Evolutionary conservation across 306 rosid genomes (phyloP).

Genomic region (Cotoneaster glaucophyllus): DNA sequence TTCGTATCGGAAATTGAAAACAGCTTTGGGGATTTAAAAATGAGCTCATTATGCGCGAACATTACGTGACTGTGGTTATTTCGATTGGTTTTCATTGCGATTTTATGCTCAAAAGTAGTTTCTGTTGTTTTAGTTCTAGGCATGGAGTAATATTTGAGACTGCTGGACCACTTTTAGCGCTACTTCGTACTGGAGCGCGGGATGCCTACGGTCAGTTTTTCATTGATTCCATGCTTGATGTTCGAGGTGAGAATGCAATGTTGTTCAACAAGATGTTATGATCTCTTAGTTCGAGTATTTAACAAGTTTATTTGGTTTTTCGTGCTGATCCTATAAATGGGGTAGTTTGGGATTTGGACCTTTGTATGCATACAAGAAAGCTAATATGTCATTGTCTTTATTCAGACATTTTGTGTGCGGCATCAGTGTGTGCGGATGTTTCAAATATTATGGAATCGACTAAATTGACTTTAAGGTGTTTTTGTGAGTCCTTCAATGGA

Average conservation of each 20-base stretch:
- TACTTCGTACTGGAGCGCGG: constrained; percentile 70
- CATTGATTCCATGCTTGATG: constrained; percentile 51
- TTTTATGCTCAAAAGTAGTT: neutral
- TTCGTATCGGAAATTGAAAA: neutral
- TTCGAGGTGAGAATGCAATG: constrained; percentile 49
- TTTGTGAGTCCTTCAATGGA: constrained; percentile 43
- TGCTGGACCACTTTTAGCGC: constrained; percentile 57
- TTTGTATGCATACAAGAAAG: neutral
- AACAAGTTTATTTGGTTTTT: neutral
- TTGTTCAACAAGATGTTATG: neutral
- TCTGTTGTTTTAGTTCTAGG: constrained; percentile 45
- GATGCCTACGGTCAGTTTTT: constrained; percentile 67
- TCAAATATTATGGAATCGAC: constrained; percentile 30
- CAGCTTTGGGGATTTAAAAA: neutral
- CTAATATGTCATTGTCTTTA: constrained; percentile 1
- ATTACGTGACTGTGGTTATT: neutral
- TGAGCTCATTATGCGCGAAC: neutral
- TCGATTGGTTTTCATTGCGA: neutral
- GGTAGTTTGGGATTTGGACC: neutral
- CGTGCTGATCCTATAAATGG: neutral
- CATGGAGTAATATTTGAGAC: constrained; percentile 70
- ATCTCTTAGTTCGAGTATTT: neutral
- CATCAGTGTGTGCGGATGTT: constrained; percentile 31
- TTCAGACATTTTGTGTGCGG: constrained; percentile 60
- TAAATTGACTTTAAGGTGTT: constrained; percentile 53